Evolutionary conservation across 257 asterid species (phyloP).

Genomic region (Fraxinus excelsior): DNA sequence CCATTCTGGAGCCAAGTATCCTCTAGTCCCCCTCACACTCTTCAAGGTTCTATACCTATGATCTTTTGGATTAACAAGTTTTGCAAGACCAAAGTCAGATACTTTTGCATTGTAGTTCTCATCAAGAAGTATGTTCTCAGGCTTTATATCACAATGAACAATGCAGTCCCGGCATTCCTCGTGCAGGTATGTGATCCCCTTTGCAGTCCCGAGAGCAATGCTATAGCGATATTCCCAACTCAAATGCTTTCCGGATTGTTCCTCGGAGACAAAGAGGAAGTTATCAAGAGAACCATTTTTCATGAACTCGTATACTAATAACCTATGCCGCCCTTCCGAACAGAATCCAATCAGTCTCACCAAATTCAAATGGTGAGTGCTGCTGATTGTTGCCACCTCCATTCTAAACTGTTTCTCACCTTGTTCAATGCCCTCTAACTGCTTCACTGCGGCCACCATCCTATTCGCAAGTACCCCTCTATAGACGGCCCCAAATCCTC

Average conservation of each 20-base stretch:
- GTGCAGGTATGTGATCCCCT: conserved; percentile 81
- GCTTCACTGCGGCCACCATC: conserved; percentile 68
- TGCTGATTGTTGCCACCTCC: conserved; percentile 89
- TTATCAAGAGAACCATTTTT: conserved; percentile 72
- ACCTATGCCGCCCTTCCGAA: conserved; percentile 78
- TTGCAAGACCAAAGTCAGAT: conserved; percentile 88
- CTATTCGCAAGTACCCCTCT: conserved; percentile 66
- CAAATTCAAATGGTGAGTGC: conserved; percentile 90
- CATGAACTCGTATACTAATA: conserved; percentile 79
- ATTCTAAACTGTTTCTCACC: conserved; percentile 84
- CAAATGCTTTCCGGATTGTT: conserved; percentile 57
- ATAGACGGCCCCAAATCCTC: conserved; percentile 89
- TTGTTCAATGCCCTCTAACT: conserved; percentile 85
- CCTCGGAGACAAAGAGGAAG: conserved; percentile 54
- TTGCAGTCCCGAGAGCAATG: conserved; percentile 81
- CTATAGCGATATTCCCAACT: conserved; percentile 70
- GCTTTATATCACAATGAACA: conserved; percentile 92
- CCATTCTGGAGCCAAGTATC: conserved; percentile 91
- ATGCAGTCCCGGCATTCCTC: conserved; percentile 92
- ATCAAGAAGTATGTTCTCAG: conserved; percentile 84
- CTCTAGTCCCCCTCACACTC: conserved; percentile 83
- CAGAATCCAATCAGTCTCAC: conserved; percentile 85
- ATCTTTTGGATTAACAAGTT: conserved; percentile 69
- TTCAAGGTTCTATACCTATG: conserved; percentile 73
- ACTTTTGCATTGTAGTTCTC: conserved; percentile 74